phyloP scores from a whole-genome alignment of 768 basidiomycete genomes.

The Suillus sp. region DNA sequence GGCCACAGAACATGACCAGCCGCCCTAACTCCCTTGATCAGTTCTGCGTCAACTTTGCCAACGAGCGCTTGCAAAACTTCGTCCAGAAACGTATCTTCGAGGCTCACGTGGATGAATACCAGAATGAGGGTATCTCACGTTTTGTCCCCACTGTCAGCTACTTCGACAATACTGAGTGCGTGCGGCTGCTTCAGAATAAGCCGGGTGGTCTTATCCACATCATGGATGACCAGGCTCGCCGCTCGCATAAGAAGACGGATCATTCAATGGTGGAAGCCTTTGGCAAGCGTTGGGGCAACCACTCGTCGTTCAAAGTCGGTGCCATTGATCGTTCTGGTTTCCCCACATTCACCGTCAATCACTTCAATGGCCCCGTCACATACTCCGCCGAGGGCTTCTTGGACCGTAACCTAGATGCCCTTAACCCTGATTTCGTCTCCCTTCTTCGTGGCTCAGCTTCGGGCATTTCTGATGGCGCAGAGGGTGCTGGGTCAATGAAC shows the following conservation, averaged over 20 bases:
- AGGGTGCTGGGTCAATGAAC: constrained; percentile 80
- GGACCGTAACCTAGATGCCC: constrained; percentile 82
- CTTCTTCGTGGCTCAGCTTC: constrained; percentile 68
- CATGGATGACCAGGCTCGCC: constrained; percentile 94
- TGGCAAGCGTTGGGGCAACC: constrained; percentile 91
- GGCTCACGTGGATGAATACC: constrained; percentile 79
- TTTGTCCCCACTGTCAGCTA: constrained; percentile 73
- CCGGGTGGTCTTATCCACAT: constrained; percentile 95
- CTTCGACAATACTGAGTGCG: constrained; percentile 90
- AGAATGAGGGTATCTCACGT: constrained; percentile 73
- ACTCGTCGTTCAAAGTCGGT: constrained; percentile 87
- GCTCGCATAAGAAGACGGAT: constrained; percentile 88
- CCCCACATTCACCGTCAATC: constrained; percentile 88
- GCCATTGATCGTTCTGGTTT: constrained; percentile 73
- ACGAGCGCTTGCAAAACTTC: constrained; percentile 87
- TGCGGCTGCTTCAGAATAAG: constrained; percentile 80
- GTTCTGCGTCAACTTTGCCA: constrained; percentile 95
- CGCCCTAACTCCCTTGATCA: constrained; percentile 93
- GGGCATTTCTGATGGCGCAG: constrained; percentile 46
- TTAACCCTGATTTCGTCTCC: constrained; percentile 92
- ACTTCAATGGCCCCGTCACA: constrained; percentile 88
- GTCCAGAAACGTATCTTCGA: constrained; percentile 81
- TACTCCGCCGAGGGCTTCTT: constrained; percentile 93
- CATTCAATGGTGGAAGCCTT: constrained; percentile 95
- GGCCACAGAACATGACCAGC: constrained; percentile 86